These are phyloP conservation scores for Talaromyces ruber DNA, from an alignment of 495 filamentous ascomycete genomes.

Conservation along the genomic window DNA sequence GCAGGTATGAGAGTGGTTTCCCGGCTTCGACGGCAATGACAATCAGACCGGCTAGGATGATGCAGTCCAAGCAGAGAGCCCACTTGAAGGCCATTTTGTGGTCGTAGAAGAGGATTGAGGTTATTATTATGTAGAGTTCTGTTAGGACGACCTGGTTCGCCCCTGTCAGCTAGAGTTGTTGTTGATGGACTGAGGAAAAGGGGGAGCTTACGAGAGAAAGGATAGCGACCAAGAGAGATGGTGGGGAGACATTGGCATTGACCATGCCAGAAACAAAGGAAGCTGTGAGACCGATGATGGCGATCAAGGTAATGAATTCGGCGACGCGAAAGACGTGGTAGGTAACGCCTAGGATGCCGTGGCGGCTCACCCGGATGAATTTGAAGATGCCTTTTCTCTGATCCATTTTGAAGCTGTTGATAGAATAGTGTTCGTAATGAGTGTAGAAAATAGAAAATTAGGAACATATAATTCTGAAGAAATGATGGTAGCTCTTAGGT, in stretches of 20 bases:
- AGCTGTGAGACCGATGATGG: conserved; percentile 70
- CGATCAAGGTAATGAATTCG: conserved; percentile 63
- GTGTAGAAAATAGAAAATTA: neutral
- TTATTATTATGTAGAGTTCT: conserved; percentile 67
- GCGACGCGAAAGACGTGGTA: conserved; percentile 67
- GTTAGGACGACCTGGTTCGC: conserved; percentile 58
- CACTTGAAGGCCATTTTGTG: conserved; percentile 1
- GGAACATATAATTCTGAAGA: neutral
- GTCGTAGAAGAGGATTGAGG: conserved; percentile 61
- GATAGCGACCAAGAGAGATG: conserved; percentile 66
- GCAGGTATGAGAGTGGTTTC: conserved; percentile 70
- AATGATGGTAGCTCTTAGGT: neutral
- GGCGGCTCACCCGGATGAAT: conserved; percentile 20
- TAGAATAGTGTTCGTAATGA: conserved; percentile 3
- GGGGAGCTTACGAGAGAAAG: conserved; percentile 57
- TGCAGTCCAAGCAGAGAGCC: neutral
- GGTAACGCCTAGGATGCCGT: conserved; percentile 71
- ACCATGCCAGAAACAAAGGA: conserved; percentile 80
- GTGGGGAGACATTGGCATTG: conserved; percentile 49
- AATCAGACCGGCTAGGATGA: conserved; percentile 49
- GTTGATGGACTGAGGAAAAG: neutral
- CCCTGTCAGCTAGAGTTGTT: conserved; percentile 2
- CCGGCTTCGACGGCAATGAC: conserved; percentile 69
- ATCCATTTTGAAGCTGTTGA: conserved; percentile 26
- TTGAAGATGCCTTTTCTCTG: neutral